Evolutionary conservation across 305 asterid species (phyloP).

Genomic region (Ilex paraguariensis): DNA sequence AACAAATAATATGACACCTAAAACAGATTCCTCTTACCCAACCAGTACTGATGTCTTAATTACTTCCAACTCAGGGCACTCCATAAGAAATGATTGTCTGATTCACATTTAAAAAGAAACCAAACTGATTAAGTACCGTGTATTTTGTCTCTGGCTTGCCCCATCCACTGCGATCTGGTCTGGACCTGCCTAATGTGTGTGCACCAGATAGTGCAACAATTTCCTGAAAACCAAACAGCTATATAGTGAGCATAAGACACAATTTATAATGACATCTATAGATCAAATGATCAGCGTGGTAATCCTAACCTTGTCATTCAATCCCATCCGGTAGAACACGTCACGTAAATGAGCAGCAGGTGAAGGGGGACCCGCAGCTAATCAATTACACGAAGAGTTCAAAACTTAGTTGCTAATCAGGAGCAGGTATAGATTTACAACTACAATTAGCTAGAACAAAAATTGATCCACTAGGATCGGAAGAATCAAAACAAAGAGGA

Average conservation of each 20-base stretch:
- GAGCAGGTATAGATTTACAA: no score
- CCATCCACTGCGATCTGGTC: constrained; percentile 99
- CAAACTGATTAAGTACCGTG: constrained; percentile 45
- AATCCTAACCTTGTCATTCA: constrained; percentile 66
- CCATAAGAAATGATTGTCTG: background rate
- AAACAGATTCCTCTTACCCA: no score
- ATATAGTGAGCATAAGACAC: constrained; percentile 9
- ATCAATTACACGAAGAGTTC: constrained; percentile 9
- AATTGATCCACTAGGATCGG: no score
- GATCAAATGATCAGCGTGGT: constrained; percentile 7
- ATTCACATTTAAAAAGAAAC: background rate
- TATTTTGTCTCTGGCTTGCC: constrained; percentile 92
- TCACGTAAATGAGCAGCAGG: constrained; percentile 92
- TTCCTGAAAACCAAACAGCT: constrained; percentile 48
- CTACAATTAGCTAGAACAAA: background rate
- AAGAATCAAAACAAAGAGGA: no score
- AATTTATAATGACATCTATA: constrained; percentile 9
- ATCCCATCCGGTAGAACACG: constrained; percentile 89
- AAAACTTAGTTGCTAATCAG: constrained; percentile 10
- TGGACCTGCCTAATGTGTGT: constrained; percentile 91
- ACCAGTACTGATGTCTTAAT: no score
- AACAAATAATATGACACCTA: no score
- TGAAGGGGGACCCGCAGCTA: constrained; percentile 96
- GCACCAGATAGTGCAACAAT: constrained; percentile 98
- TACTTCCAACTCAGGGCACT: background rate